Conservation (phyloP, 805 yeast species). For the Cyberlindnera americana region DNA sequence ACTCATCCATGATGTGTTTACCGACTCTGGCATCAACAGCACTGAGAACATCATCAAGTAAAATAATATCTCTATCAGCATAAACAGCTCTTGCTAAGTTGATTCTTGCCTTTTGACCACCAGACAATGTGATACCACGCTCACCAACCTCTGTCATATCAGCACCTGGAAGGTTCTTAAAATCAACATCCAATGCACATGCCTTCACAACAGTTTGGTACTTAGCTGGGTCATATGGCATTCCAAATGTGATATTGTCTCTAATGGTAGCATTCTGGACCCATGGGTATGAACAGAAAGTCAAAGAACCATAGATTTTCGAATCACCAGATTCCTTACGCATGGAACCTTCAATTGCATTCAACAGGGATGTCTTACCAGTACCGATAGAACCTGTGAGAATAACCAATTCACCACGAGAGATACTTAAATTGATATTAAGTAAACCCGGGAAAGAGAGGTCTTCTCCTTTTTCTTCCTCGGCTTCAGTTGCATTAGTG, state of each 20-base stretch:
- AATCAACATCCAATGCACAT: conserved; percentile 65
- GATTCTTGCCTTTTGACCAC: conserved; percentile 85
- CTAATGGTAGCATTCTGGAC: conserved; percentile 75
- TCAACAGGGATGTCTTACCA: conserved; percentile 72
- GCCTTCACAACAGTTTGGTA: conserved; percentile 56
- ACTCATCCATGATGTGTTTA: conserved; percentile 67
- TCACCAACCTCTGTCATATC: conserved; percentile 82
- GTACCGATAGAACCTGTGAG: conserved; percentile 79
- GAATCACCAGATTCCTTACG: conserved; percentile 49
- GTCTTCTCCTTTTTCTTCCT: conserved; percentile 13
- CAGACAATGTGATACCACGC: conserved; percentile 81
- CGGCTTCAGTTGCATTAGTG: conserved; percentile 4
- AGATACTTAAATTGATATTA: conserved; percentile 50
- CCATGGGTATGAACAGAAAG: conserved; percentile 72
- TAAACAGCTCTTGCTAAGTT: conserved; percentile 79
- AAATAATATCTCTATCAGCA: conserved; percentile 58
- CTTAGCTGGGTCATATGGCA: conserved; percentile 43
- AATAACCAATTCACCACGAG: conserved; percentile 67
- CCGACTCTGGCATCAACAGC: conserved; percentile 90
- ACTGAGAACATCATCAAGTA: conserved; percentile 76
- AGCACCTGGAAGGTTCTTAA: conserved; percentile 66
- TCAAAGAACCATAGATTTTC: conserved; percentile 48
- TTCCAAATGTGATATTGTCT: conserved; percentile 72
- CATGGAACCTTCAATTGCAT: conserved; percentile 74
- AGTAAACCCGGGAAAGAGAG: conserved; percentile 37